Evolutionary conservation across 177 flowering plant genomes (phyloP).

Genomic region (Vitis hybrid): DNA sequence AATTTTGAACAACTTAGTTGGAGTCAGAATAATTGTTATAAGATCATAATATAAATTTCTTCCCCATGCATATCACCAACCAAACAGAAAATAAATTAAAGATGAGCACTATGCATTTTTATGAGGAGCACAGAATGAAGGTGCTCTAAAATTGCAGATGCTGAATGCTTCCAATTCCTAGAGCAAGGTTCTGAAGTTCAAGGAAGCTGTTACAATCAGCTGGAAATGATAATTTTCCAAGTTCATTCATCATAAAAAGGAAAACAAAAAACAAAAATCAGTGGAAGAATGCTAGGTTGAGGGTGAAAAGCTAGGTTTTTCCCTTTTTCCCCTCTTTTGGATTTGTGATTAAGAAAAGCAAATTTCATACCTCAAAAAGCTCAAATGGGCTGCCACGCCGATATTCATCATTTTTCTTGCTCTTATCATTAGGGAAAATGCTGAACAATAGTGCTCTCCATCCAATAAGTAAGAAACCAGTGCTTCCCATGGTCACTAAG

Average conservation of each 20-base stretch:
- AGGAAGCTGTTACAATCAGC: not conserved
- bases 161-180: not conserved
- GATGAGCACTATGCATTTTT: not conserved
- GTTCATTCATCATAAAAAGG: not conserved
- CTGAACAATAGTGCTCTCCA: constrained; percentile 71
- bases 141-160: too few species aligned
- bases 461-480: constrained; percentile 76
- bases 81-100: not conserved
- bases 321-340: too few species aligned
- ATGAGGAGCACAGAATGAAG: not conserved
- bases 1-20: not conserved
- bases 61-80: not conserved
- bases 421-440: constrained; percentile 45
- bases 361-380: constrained; percentile 73
- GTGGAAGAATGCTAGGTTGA: too few species aligned
- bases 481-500: constrained; percentile 83
- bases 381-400: constrained; percentile 88
- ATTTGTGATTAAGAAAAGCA: not conserved
- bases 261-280: too few species aligned
- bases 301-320: too few species aligned
- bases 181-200: not conserved
- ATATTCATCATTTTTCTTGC: constrained; percentile 67
- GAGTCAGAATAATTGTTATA: not conserved
- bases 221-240: not conserved
- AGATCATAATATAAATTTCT: not conserved